These are phyloP conservation scores for Antitrichia curtipendula DNA, from an alignment of 225 moss, liverwort and hornwort genomes.

Conservation along the genomic window DNA sequence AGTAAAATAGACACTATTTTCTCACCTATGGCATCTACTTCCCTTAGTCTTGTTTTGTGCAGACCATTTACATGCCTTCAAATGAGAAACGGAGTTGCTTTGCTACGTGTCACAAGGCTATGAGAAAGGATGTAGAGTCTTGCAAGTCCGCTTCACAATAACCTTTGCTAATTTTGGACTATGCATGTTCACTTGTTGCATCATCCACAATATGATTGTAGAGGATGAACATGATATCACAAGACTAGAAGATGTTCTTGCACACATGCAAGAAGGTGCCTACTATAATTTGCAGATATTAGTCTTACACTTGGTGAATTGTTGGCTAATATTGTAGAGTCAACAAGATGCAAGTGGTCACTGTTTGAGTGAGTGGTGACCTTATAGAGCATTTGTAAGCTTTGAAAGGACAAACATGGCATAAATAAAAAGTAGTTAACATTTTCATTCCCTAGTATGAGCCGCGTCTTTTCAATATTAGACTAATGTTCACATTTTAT, in stretches of 20 bases:
- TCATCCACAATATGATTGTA: background rate
- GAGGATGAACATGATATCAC: background rate
- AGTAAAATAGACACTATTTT: too few species aligned
- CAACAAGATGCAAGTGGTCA: background rate
- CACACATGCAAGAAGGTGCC: too few species aligned
- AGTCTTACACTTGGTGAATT: background rate
- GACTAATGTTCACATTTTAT: background rate
- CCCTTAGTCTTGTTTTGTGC: too few species aligned
- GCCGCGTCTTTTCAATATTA: background rate
- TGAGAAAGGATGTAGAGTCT: too few species aligned
- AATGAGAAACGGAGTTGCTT: accelerated
- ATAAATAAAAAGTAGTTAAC: background rate
- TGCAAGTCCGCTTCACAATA: background rate
- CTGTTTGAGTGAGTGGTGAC: background rate
- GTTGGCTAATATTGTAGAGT: accelerated
- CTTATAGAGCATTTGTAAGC: background rate
- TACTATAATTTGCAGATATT: background rate
- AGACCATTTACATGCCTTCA: too few species aligned
- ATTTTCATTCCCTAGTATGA: background rate
- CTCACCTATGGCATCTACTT: too few species aligned
- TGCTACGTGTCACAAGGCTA: accelerated
- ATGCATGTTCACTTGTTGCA: background rate
- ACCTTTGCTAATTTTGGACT: accelerated
- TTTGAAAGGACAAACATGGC: background rate
- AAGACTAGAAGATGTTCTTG: too few species aligned